Evolutionary conservation across 495 filamentous ascomycete genomes (phyloP).

Genomic region (Aspergillus kassunensis): DNA sequence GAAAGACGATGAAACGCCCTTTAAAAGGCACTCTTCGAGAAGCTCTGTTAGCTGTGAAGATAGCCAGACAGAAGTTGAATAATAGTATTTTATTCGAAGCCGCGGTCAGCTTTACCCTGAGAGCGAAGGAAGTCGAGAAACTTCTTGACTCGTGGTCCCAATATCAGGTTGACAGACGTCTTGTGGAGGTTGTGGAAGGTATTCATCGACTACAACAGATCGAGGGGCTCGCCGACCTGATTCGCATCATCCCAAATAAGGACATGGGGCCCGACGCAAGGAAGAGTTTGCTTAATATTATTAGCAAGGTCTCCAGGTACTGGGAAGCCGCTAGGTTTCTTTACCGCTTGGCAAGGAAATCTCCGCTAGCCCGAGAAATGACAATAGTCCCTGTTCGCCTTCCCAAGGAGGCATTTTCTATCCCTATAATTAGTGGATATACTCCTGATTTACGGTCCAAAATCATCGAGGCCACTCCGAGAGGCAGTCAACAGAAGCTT

Average conservation of each 20-base stretch:
- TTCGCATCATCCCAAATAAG: conserved; percentile 7
- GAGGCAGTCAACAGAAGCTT: conserved; percentile 9
- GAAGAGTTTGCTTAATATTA: conserved; percentile 10
- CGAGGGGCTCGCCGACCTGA: neutral
- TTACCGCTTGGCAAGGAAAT: conserved; percentile 9
- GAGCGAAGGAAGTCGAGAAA: conserved; percentile 9
- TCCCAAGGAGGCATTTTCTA: conserved; percentile 7
- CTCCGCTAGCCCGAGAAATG: conserved; percentile 9
- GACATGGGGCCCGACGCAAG: conserved; percentile 7
- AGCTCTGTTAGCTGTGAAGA: conserved; percentile 2
- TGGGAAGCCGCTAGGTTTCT: conserved; percentile 11
- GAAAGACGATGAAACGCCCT: conserved; percentile 2
- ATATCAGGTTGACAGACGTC: conserved; percentile 6
- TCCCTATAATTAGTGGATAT: neutral
- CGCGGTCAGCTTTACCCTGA: neutral
- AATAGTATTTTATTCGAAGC: neutral
- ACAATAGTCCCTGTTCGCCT: conserved; percentile 7
- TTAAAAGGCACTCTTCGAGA: conserved; percentile 11
- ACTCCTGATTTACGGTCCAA: conserved; percentile 6
- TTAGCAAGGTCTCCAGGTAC: conserved; percentile 10
- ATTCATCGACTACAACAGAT: conserved; percentile 12
- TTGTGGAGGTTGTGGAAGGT: conserved; percentile 7
- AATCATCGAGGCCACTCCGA: conserved; percentile 1
- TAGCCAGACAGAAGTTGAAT: neutral
- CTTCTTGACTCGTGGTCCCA: conserved; percentile 8